Base-by-base conservation (phyloP, 306 rosid species). In the Amphicarpaea edgeworthii region DNA sequence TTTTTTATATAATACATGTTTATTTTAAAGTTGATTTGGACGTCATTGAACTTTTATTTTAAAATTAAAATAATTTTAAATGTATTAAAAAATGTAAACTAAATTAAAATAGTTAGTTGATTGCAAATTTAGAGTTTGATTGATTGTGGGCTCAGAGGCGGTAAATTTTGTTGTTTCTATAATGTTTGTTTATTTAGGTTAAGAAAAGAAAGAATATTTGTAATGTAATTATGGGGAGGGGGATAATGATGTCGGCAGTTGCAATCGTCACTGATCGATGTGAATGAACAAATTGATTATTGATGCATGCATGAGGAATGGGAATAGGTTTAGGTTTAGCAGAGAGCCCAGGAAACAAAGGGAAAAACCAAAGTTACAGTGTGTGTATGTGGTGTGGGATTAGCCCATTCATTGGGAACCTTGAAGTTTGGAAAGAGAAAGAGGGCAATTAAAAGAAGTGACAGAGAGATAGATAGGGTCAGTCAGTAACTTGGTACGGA, bases 401-500 rank as follows among this genome's bases (percentile, higher is more conserved):
- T 68, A 59, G 64, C 20, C 82, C 73, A 77, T 82, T 81, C 85
- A 76, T 81, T 70, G 19, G 67, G 15, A 72, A 63, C 79, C 10
- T 76, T 73, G 70, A 60, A 71, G 79, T 77, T 66, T 62, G 83
- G 46, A 68, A 47, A 34, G 43, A 19, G 41, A 51, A 11, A 49
- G 23, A 49, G 73, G 37, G 37, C 37, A 30, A 30, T 30, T 30
- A 3, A 3, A 30, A 30, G n/a, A 30, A 30, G 37, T 30, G 37
- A 64, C 16, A 60, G 72, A 75, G 77, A 81, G 64, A 68, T 49
- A 68, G 72, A n/a, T n/a, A n/a, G n/a, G n/a, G n/a, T n/a, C n/a
- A 68, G 51, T 68, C 16, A 71, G 82, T 63, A 46, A 63, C 69
- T 60, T 62, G 50, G 85, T 82, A 77, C 79, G 79, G 85, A 84